These are phyloP conservation scores for Diaporthe sp. DNA, from an alignment of 2,329 filamentous ascomycete species.

Conservation along the genomic window DNA sequence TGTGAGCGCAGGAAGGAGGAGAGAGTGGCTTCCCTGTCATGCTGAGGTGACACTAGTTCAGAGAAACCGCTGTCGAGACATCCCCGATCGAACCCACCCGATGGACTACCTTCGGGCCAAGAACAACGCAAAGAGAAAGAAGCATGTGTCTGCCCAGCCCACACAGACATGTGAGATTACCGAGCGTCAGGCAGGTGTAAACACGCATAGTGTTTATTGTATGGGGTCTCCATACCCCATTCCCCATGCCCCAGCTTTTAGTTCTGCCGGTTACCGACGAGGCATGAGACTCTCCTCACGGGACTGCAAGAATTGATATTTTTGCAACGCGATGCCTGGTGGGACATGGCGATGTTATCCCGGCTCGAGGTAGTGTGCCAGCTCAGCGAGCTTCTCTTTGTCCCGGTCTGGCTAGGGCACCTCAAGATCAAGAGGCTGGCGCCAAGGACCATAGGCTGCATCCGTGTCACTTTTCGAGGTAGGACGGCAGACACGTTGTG, in stretches of 20 bases:
- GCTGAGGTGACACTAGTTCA: slow-evolving; percentile 26
- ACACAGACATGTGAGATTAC: slow-evolving; percentile 29
- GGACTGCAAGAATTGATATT: slow-evolving; percentile 7
- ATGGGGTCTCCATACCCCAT: slow-evolving; percentile 24
- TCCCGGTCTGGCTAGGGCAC: not conserved
- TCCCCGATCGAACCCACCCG: slow-evolving; percentile 16
- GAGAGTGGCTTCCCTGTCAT: slow-evolving; percentile 24
- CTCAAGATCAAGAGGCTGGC: slow-evolving; percentile 20
- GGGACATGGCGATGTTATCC: not conserved
- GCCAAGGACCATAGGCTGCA: slow-evolving; percentile 21
- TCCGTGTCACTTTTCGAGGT: slow-evolving; percentile 25
- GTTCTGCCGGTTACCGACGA: slow-evolving; percentile 12
- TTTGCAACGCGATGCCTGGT: slow-evolving; percentile 14
- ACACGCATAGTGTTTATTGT: slow-evolving; percentile 21
- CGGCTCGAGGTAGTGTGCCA: not conserved
- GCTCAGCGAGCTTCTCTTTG: not conserved
- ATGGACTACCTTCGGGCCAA: slow-evolving; percentile 28
- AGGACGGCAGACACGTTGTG: slow-evolving; percentile 17
- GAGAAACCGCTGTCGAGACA: slow-evolving; percentile 23
- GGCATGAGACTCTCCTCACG: slow-evolving; percentile 3
- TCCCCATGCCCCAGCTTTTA: slow-evolving; percentile 1
- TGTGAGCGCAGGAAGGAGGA: slow-evolving; percentile 24
- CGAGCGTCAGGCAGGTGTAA: slow-evolving; percentile 13
- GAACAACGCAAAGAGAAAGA: slow-evolving; percentile 23
- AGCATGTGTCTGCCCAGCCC: slow-evolving; percentile 24